phyloP scores from a whole-genome alignment of 2,329 filamentous ascomycete genomes.

The Sarocladiaceae sp. region DNA sequence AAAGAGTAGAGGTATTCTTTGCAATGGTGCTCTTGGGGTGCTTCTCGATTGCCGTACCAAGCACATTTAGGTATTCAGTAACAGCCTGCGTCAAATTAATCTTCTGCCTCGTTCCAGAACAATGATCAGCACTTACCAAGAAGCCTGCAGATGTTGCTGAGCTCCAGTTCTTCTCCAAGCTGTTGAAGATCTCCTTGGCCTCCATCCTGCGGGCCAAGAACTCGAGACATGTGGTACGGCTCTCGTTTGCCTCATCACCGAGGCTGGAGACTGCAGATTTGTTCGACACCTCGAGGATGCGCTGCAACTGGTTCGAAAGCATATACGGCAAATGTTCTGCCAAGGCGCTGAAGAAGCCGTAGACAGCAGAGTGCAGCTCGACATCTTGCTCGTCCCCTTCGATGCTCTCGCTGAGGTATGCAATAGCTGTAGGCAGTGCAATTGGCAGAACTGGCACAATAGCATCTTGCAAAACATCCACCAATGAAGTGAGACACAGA shows the following conservation, averaged over 20 bases:
- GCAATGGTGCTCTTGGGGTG: conserved; percentile 75
- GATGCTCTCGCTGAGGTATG: conserved; percentile 63
- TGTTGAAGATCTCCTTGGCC: conserved; percentile 69
- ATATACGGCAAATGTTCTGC: conserved; percentile 86
- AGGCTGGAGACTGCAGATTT: conserved; percentile 62
- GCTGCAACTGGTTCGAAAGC: conserved; percentile 72
- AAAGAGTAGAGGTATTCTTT: conserved; percentile 69
- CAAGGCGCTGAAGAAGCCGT: conserved; percentile 73
- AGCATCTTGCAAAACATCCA: conserved; percentile 82
- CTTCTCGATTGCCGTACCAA: conserved; percentile 69
- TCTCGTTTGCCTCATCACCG: conserved; percentile 58
- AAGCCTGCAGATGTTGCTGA: conserved; percentile 59
- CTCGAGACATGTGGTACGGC: conserved; percentile 64
- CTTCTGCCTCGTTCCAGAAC: background rate
- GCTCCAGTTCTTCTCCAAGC: conserved; percentile 68
- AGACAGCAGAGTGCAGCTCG: conserved; percentile 76
- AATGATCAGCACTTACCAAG: conserved; percentile 45
- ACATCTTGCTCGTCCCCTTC: conserved; percentile 48
- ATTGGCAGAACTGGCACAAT: conserved; percentile 79
- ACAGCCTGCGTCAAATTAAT: conserved; percentile 45
- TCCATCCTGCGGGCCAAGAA: conserved; percentile 75
- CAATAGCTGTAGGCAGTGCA: conserved; percentile 67
- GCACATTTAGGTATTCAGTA: conserved; percentile 63
- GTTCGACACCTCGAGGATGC: conserved; percentile 68
- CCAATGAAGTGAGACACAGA: conserved; percentile 81